Evolutionary conservation across 352 stramenopile species (phyloP), one percentile per base, ranked within the genome.

Genomic region (Phytophthora multivora): DNA sequence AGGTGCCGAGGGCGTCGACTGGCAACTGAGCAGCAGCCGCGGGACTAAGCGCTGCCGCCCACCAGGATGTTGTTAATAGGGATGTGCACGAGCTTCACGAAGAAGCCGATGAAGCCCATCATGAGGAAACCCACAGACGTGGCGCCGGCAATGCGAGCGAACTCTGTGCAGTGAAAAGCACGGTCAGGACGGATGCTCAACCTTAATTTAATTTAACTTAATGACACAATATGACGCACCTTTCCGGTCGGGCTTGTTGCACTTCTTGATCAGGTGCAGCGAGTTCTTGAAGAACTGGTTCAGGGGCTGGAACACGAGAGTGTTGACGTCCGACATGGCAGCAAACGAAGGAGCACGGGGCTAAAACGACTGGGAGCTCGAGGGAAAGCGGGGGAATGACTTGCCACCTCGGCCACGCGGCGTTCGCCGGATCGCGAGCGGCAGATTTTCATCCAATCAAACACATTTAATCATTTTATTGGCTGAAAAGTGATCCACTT

Each of bases 1-100:
- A 51, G 31, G 36, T 23, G 26, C 21, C 21, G 23, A 40, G 13
- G 25, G 23, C 49, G 39, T 69, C 49, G 54, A 49, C 23, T 33
- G 33, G 19, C 40, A 42, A 50, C 15, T 35, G 43, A 49, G 45
- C 57, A 59, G 47, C 45, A 68, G 42, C 58, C 26, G 45, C 38
- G 28, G 4, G n/a, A 47, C 80, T 93, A 96, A 43, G 83, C 77
- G 68, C 83, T 90, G 43, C 84, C 86, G 67, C 94, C 93, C 60
- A 98, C 92, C 31, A 99, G 86, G 84, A 99, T 99, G 86, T 99
- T 99, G 90, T 99, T 99, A 84, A 99, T 99, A 38, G 97, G 97
- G 71, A 99, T 99, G 88, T 99, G 97, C 74, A 99, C 93, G 54
- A 99, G 91, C 90, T 99, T 99, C 63, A 99, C 97, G 79, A 99